Base-by-base conservation (phyloP, 2,329 filamentous ascomycete genomes). In the Immersiporthe knoxdaviesiana region DNA sequence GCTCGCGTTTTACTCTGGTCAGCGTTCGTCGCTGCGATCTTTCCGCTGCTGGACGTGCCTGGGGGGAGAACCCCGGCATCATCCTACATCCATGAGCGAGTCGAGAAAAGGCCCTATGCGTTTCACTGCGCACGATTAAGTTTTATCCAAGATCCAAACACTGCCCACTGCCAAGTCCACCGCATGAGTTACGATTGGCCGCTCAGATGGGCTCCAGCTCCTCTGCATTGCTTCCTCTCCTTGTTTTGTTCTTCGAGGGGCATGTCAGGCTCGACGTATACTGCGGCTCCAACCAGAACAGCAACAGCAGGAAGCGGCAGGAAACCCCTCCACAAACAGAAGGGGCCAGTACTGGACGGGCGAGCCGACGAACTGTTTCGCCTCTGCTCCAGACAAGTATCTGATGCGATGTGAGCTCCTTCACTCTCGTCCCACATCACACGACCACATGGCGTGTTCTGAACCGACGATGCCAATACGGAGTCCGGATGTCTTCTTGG, bases 131-230 rank as follows among this genome's bases (percentile, higher is more conserved):
- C 59, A 52, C 64, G 47, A 63, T 67, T 63, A 54, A 67, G 68
- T 59, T 67, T 64, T 32, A n/a, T 52, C 59, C 64, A 54, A 64
- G 56, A 32, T 54, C 61, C 63, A 44, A 52, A 68, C 61, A 44
- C 41, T 59, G n/a, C 52, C 50, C 61, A 58, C 30, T 62, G 37
- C 59, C 58, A 63, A 50, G 50, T 63, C 37, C 61, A 61, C 59
- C 21, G 64, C 37, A 64, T 32, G 24, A 47, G 68, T 67, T 67
- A 69, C 68, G 68, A 69, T 69, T 69, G 68, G 68, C 59, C 59
- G 62, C 66, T 59, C 60, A 66, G 68, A 69, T 52, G 18, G 47
- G 68, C 65, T 30, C 62, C 68, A 66, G 64, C 47, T 63, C 21
- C 60, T 30, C 52, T 32, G 27, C 14, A 11, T 56, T 59, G 63